A percentile compares a stretch with the other conserved stretches of the same genome.
phyloP scores from a whole-genome alignment of 805 yeast genomes.

The Grigorovia transvaalensis region DNA sequence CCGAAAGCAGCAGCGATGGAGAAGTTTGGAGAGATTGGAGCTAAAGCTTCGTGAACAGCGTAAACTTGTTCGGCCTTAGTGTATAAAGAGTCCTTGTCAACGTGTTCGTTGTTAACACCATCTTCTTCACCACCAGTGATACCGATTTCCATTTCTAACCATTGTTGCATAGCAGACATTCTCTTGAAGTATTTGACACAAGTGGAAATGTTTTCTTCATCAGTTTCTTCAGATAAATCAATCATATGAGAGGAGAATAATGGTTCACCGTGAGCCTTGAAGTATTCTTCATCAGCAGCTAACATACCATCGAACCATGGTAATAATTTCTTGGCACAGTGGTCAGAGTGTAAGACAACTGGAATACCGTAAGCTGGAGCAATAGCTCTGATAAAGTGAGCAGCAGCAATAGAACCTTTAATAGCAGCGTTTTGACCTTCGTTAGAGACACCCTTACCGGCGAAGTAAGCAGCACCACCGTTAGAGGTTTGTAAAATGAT shows the following conservation, averaged over 20 bases:
- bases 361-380: conserved; percentile 97
- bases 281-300: conserved; percentile 91
- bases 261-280: conserved; percentile 79
- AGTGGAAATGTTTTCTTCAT: conserved; percentile 88
- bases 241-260: conserved; percentile 98
- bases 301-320: conserved; percentile 99
- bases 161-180: conserved; percentile 89
- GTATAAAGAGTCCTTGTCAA: conserved; percentile 77
- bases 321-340: conserved; percentile 95
- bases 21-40: conserved; percentile 92
- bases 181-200: conserved; percentile 93
- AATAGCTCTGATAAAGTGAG: conserved; percentile 91
- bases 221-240: conserved; percentile 93
- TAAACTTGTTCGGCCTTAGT: conserved; percentile 92
- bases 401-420: conserved; percentile 93
- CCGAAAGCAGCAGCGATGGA: conserved; percentile 99
- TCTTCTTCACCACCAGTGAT: conserved; percentile 99
- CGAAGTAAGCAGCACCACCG: conserved; percentile 99
- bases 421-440: conserved; percentile 88
- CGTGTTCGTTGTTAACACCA: conserved; percentile 98
- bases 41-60: conserved; percentile 80
- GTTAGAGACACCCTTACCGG: conserved; percentile 98
- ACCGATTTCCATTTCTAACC: conserved; percentile 99
- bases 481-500: conserved; percentile 93
- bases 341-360: conserved; percentile 94